Evolutionary conservation across 495 filamentous ascomycete species (phyloP).

Genomic region (Xylaria venustula): DNA sequence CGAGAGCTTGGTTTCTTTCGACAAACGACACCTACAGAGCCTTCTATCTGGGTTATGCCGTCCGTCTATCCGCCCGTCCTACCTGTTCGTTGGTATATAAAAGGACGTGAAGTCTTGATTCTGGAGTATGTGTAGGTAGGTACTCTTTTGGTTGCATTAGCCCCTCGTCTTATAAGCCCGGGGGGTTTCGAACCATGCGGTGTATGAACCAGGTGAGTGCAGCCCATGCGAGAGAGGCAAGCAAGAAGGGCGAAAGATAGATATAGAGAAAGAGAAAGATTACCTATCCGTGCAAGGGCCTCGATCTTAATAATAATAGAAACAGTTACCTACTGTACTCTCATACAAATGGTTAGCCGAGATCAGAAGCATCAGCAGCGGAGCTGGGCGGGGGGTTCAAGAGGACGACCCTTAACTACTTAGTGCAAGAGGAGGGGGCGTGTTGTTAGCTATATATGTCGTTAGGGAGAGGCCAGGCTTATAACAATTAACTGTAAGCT

Average conservation of each 20-base stretch:
- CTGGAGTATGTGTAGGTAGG: neutral
- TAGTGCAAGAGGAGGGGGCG: neutral
- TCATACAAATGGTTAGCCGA: conserved; percentile 2
- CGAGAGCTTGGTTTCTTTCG: neutral
- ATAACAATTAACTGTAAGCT: neutral
- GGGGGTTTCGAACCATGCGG: neutral
- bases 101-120: too few relatives aligned
- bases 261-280: neutral
- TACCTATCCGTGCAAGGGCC: neutral
- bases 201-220: neutral
- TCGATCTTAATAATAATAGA: conserved; percentile 13
- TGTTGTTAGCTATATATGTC: conserved; percentile 5
- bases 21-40: neutral
- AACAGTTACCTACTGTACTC: neutral
- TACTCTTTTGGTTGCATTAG: neutral
- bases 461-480: neutral
- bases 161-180: neutral
- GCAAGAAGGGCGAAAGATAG: neutral
- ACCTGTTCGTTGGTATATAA: neutral
- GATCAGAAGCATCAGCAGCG: conserved; percentile 1
- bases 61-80: neutral
- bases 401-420: neutral
- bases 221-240: neutral
- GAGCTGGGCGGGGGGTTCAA: conserved; percentile 7
- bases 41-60: neutral